Evolutionary conservation across 148 eudicot species (phyloP).

Genomic region (Polygonum maritimum): DNA sequence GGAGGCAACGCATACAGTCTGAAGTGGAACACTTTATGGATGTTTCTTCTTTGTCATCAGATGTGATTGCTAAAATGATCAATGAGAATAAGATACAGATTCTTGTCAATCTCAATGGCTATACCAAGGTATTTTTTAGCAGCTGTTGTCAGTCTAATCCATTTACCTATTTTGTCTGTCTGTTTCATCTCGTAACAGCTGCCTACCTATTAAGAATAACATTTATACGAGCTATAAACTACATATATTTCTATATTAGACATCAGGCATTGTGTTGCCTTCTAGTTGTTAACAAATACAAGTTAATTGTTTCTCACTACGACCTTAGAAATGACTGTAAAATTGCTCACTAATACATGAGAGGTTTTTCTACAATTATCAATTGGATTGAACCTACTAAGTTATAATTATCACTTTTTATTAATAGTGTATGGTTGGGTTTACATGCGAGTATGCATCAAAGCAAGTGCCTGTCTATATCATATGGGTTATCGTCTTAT

Average conservation of each 20-base stretch:
- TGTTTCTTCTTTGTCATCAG: conserved; percentile 81
- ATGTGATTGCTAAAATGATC: conserved; percentile 69
- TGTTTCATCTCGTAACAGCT: too few species aligned
- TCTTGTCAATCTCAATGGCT: conserved; percentile 91
- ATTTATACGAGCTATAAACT: neutral
- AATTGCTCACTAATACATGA: neutral
- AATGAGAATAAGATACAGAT: conserved; percentile 85
- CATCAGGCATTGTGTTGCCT: neutral
- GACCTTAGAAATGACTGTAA: neutral
- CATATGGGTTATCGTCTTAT: neutral
- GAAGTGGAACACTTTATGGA: conserved; percentile 90
- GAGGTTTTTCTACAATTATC: neutral
- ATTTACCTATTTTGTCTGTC: neutral
- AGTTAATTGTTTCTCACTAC: neutral
- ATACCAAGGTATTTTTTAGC: conserved; percentile 63
- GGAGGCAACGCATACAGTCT: conserved; percentile 74
- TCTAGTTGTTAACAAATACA: neutral
- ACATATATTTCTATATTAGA: neutral
- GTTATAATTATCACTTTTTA: neutral
- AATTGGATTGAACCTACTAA: neutral
- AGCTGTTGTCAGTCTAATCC: neutral
- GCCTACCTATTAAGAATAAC: neutral
- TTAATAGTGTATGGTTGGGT: neutral
- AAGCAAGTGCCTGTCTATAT: neutral
- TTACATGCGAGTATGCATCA: neutral